These are phyloP conservation scores for Phaffomyces antillensis DNA, from an alignment of 805 yeast genomes.

Conservation along the genomic window DNA sequence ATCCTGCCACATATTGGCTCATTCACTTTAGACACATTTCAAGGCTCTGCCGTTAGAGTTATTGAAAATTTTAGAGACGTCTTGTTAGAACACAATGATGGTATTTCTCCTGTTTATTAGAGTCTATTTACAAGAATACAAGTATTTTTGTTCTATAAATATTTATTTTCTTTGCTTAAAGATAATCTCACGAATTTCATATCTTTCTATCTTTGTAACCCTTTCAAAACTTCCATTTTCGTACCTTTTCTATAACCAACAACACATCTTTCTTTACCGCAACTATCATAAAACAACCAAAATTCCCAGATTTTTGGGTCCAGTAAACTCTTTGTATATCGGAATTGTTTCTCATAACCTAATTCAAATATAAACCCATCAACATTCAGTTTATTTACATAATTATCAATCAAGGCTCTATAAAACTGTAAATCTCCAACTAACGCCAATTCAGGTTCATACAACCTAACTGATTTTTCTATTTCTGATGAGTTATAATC, in stretches of 20 bases:
- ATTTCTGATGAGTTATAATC: slow-evolving; percentile 38
- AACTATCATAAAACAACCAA: slow-evolving; percentile 44
- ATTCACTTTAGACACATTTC: slow-evolving; percentile 50
- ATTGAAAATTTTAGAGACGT: slow-evolving; percentile 41
- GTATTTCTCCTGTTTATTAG: slow-evolving; percentile 8
- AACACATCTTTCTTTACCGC: slow-evolving; percentile 49
- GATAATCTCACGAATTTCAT: not conserved
- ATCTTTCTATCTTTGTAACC: slow-evolving; percentile 1
- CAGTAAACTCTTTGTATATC: slow-evolving; percentile 26
- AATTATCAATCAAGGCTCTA: slow-evolving; percentile 39
- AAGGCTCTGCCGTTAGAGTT: slow-evolving; percentile 44
- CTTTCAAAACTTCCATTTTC: slow-evolving; percentile 9
- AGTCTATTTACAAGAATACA: no score
- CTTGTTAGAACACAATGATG: slow-evolving; percentile 10
- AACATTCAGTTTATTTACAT: slow-evolving; percentile 37
- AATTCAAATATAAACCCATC: slow-evolving; percentile 69
- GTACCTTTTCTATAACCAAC: slow-evolving; percentile 46
- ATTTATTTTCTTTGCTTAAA: not conserved
- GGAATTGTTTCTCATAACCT: slow-evolving; percentile 55
- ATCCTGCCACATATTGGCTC: slow-evolving; percentile 64
- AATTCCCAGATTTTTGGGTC: slow-evolving; percentile 36
- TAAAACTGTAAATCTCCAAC: slow-evolving; percentile 74
- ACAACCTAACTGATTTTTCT: slow-evolving; percentile 55
- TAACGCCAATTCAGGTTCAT: slow-evolving; percentile 78
- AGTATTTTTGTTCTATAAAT: no score